A percentile compares a stretch with the other conserved stretches of the same genome.
These are phyloP conservation scores for Fusarium penzigii DNA, from an alignment of 2,329 filamentous ascomycete species.

Conservation along the genomic window DNA sequence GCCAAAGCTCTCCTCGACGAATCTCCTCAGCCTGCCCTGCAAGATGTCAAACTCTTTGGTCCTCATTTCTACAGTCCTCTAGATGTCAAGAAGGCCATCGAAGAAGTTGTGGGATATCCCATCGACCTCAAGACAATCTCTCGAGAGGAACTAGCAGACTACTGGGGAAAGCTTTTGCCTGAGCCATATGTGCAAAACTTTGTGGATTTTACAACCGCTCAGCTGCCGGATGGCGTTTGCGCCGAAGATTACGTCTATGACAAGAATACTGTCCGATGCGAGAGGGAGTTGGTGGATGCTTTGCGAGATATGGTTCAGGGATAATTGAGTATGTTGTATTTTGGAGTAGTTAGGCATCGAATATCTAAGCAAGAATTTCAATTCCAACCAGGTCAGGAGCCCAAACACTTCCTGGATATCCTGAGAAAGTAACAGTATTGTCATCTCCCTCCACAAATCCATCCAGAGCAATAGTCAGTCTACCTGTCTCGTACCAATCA, in stretches of 20 bases:
- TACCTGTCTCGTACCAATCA: conserved; percentile 52
- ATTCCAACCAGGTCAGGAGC: conserved; percentile 48
- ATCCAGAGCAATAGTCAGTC: conserved; percentile 44
- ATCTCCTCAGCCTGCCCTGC: conserved; percentile 5
- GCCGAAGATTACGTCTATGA: conserved; percentile 24
- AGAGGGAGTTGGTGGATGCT: conserved; percentile 27
- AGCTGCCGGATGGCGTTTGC: conserved; percentile 28
- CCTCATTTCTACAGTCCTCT: conserved; percentile 30
- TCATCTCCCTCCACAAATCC: conserved; percentile 44
- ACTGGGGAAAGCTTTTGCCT: conserved; percentile 25
- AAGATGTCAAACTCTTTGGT: conserved; percentile 30
- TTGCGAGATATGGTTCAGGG: conserved; percentile 8
- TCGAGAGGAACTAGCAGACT: conserved; percentile 25
- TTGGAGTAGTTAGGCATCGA: too few relatives aligned
- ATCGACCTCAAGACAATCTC: conserved; percentile 24
- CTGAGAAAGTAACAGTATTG: conserved; percentile 40
- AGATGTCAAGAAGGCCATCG: conserved; percentile 31
- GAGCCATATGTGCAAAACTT: conserved; percentile 25
- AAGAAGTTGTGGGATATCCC: conserved; percentile 29
- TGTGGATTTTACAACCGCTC: conserved; percentile 30
- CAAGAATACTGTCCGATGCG: conserved; percentile 25
- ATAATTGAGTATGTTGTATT: too few relatives aligned
- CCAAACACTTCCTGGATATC: conserved; percentile 25
- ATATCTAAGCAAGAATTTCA: conserved; percentile 23
- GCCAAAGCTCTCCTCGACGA: conserved; percentile 24